These are phyloP conservation scores for Fusarium lyarnte DNA, from an alignment of 2,329 filamentous ascomycete species.

Conservation along the genomic window DNA sequence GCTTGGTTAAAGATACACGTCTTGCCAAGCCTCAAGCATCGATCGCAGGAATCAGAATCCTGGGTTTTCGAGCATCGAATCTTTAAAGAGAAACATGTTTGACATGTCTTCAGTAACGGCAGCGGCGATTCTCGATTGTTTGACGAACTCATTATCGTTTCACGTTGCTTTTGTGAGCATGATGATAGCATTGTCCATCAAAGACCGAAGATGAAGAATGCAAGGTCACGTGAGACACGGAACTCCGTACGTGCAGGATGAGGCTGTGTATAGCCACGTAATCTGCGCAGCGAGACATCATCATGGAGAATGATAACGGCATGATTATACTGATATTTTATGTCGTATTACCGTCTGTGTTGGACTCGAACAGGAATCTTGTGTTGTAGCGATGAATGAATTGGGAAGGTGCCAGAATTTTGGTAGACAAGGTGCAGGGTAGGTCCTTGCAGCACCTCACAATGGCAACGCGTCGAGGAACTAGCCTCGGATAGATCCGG, in stretches of 20 bases:
- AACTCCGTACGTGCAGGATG: slow-evolving; percentile 1
- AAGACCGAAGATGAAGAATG: not conserved
- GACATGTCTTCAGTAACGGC: slow-evolving; percentile 42
- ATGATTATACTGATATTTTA: not conserved
- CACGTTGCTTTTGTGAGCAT: not conserved
- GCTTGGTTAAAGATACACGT: slow-evolving; percentile 45
- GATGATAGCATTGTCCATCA: not conserved
- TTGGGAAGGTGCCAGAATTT: not conserved
- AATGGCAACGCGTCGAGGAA: not conserved
- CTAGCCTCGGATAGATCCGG: not conserved
- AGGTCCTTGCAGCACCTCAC: not conserved
- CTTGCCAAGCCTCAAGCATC: slow-evolving; percentile 47
- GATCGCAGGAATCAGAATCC: slow-evolving; percentile 44
- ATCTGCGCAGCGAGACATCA: not conserved
- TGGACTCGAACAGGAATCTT: accelerated
- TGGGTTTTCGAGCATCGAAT: slow-evolving; percentile 47
- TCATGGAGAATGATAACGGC: not conserved
- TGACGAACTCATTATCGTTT: slow-evolving; percentile 6
- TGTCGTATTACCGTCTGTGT: accelerated
- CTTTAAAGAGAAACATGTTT: slow-evolving; percentile 46
- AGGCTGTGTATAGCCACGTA: slow-evolving; percentile 13
- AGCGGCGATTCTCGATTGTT: not conserved
- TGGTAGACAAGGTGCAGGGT: not conserved
- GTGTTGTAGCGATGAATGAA: not conserved
- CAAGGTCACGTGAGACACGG: not conserved